Evolutionary conservation across 768 basidiomycete genomes (phyloP).

Genomic region (Collybia nuda): DNA sequence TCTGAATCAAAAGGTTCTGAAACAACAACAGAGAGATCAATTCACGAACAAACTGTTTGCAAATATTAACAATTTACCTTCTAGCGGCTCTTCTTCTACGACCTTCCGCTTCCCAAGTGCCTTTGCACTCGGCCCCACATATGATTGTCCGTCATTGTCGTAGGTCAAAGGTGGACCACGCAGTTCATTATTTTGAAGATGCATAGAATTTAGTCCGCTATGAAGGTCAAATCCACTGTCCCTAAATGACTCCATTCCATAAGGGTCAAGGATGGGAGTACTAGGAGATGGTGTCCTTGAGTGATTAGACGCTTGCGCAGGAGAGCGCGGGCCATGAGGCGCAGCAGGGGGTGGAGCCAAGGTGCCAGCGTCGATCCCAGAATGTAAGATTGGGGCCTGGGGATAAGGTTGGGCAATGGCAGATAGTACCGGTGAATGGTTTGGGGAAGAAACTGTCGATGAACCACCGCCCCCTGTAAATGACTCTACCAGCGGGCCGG

Average conservation of each 20-base stretch:
- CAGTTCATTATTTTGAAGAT: slow-evolving; percentile 10
- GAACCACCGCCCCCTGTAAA: slow-evolving; percentile 28
- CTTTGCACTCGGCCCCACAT: slow-evolving; percentile 77
- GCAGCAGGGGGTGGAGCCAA: slow-evolving; percentile 68
- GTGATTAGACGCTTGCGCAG: slow-evolving; percentile 39
- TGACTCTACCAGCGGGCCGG: slow-evolving; percentile 28
- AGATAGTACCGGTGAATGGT: slow-evolving; percentile 35
- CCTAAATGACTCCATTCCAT: slow-evolving; percentile 8
- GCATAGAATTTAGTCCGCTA: slow-evolving; percentile 16
- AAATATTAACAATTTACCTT: slow-evolving; percentile 38
- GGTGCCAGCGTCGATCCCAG: slow-evolving; percentile 10
- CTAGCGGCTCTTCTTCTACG: slow-evolving; percentile 47
- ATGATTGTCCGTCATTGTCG: slow-evolving; percentile 33
- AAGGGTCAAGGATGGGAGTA: slow-evolving; percentile 21
- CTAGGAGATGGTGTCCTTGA: slow-evolving; percentile 77
- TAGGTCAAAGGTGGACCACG: slow-evolving; percentile 10
- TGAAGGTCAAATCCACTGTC: slow-evolving; percentile 15
- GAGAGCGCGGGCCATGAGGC: slow-evolving; percentile 73
- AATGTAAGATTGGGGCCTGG: slow-evolving; percentile 24
- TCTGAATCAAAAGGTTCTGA: slow-evolving; percentile 54
- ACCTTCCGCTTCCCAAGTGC: slow-evolving; percentile 84
- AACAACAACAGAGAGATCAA: background rate
- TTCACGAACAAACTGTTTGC: background rate
- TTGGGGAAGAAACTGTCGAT: slow-evolving; percentile 44
- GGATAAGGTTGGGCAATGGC: slow-evolving; percentile 19